Conservation (phyloP, 2,329 filamentous ascomycete species). For the Hymenoscyphus fructigenus region DNA sequence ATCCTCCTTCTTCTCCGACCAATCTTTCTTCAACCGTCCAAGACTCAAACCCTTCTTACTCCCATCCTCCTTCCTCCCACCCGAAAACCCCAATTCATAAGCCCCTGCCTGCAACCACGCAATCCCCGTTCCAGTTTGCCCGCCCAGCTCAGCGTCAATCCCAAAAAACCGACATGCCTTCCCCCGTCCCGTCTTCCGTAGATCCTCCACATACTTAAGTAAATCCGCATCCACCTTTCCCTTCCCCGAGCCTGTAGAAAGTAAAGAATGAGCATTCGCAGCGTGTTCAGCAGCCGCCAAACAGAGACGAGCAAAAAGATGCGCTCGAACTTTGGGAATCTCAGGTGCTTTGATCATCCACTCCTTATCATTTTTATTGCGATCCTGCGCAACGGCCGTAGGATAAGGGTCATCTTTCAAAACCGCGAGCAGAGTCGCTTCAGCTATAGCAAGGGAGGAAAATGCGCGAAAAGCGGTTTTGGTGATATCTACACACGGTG, state of each 20-base stretch:
- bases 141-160: constrained; percentile 81
- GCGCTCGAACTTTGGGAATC: constrained; percentile 83
- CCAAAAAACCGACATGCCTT: constrained; percentile 89
- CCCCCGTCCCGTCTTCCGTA: constrained; percentile 72
- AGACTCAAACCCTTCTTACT: constrained; percentile 51
- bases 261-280: constrained; percentile 61
- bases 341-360: constrained; percentile 96
- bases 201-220: constrained; percentile 70
- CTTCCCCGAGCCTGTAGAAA: constrained; percentile 41
- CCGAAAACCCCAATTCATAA: constrained; percentile 67
- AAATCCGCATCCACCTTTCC: constrained; percentile 64
- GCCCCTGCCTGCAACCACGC: constrained; percentile 81
- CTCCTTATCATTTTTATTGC: constrained; percentile 81
- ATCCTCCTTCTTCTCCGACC: constrained; percentile 77
- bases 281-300: constrained; percentile 88
- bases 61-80: constrained; percentile 46
- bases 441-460: constrained; percentile 70
- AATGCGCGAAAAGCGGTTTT: constrained; percentile 55
- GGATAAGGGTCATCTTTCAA: constrained; percentile 95
- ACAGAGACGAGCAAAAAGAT: constrained; percentile 84
- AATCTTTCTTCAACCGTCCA: constrained; percentile 68
- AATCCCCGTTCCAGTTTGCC: constrained; percentile 79
- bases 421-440: constrained; percentile 86
- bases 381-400: constrained; percentile 73
- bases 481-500: constrained; percentile 53